Base-by-base conservation (phyloP, 106 monocot species). In the Dendrobium catenatum region DNA sequence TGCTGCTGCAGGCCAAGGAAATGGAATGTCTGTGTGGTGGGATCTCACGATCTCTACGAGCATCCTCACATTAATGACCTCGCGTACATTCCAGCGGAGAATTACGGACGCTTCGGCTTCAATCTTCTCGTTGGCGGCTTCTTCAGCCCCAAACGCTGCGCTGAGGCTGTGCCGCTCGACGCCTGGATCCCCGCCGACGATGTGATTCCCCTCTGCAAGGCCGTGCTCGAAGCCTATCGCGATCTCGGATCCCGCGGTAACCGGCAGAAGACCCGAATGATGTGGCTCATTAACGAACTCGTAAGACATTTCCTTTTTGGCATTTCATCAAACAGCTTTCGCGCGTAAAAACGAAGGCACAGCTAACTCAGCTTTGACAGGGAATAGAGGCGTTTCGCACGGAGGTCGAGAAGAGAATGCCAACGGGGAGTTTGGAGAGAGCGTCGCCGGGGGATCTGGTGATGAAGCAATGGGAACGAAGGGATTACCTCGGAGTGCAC, bases 221-320 rank as follows among this genome's bases (percentile, higher is more conserved):
- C 97, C 11, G 79, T 94, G 17, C 87, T 98, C 2, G 93, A 94
- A 80, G 82, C 94, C 5, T 98, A 89, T 82, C 80, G 94, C n/a
- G 97, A 98, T 67, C 94, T 98, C 22, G 97, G 97, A 37, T 86
- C 44, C 73, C 84, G 97, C 27, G 94, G 97, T 24, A 92, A 94
- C 77, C 90, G 97, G 10, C 97, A 98, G 85, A 98, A 88, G 79
- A 98, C 97, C 0, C 84, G 97, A 58, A 94, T 98, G 97, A 98
- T 98, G 97, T 98, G 97, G 94, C 89, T 98, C 26, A 98, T 98
- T 42, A 94, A 98, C 77, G 97, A 98, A 89, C 88, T 98, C 43
- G 93, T 95, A 72, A 89, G 95, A 51, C 66, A 7, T 75, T 24
- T 22, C 54, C 16, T 55, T 27, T 55, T 51, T 19, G 1, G 77